A percentile compares a stretch with the other conserved stretches of the same genome.
Evolutionary conservation across 2,329 filamentous ascomycete genomes (phyloP).

Genomic region (Coleophoma cylindrospora): DNA sequence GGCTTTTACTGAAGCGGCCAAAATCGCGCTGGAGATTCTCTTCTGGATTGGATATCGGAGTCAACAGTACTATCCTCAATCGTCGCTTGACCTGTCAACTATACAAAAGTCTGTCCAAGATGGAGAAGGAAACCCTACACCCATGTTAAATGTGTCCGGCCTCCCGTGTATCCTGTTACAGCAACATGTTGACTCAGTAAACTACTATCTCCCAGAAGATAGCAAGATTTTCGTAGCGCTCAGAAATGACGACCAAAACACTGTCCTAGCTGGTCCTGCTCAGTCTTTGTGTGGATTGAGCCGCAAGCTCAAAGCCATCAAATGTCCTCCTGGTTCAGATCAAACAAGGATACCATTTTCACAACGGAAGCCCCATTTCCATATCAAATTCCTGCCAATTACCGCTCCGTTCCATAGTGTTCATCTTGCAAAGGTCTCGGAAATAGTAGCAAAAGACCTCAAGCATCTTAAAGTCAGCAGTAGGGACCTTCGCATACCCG

Average conservation of each 20-base stretch:
- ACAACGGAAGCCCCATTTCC: conserved; percentile 89
- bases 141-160: conserved; percentile 94
- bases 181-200: conserved; percentile 91
- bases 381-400: conserved; percentile 92
- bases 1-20: conserved; percentile 71
- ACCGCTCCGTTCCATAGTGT: conserved; percentile 96
- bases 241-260: conserved; percentile 90
- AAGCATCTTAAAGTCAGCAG: conserved; percentile 71
- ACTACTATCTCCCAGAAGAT: conserved; percentile 84
- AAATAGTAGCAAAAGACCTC: conserved; percentile 77
- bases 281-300: conserved; percentile 93
- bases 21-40: conserved; percentile 78
- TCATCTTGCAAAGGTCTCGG: conserved; percentile 77
- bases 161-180: conserved; percentile 79
- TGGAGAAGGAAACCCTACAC: conserved; percentile 84
- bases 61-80: conserved; percentile 91
- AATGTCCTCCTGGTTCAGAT: conserved; percentile 86
- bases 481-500: conserved; percentile 71
- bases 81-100: conserved; percentile 80
- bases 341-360: conserved; percentile 89
- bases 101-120: conserved; percentile 87
- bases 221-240: conserved; percentile 90
- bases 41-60: conserved; percentile 97
- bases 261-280: conserved; percentile 90
- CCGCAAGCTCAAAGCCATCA: conserved; percentile 85